A percentile compares a stretch with the other conserved stretches of the same genome.
phyloP scores from a whole-genome alignment of 176 grass and related monocot species.

The Olyra latifolia region DNA sequence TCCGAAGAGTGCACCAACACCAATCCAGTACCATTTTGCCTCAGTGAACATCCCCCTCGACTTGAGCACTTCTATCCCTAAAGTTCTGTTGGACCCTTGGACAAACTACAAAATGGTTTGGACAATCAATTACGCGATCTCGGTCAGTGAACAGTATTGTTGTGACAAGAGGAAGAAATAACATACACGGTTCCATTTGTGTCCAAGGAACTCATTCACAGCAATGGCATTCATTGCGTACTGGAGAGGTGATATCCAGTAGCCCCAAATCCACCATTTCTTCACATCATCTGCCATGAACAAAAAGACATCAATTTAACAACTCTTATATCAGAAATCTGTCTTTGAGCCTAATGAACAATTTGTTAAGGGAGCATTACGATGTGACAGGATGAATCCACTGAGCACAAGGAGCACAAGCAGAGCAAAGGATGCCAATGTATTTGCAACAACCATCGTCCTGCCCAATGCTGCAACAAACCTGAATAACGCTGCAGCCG shows the following conservation, averaged over 20 bases:
- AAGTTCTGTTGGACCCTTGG: constrained; percentile 15
- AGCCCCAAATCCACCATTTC: constrained; percentile 77
- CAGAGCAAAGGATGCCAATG: constrained; percentile 53
- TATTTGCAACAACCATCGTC: constrained; percentile 64
- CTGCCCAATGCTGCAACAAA: constrained; percentile 57
- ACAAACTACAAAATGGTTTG: constrained; percentile 34
- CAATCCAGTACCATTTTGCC: constrained; percentile 76
- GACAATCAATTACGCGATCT: neutral
- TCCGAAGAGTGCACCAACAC: constrained; percentile 51
- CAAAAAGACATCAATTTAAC: constrained; percentile 15
- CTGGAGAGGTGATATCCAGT: constrained; percentile 70
- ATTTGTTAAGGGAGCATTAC: constrained; percentile 33
- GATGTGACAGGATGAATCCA: constrained; percentile 61
- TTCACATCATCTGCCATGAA: constrained; percentile 58
- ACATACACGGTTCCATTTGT: constrained; percentile 54
- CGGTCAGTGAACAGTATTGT: neutral
- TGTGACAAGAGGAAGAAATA: neutral
- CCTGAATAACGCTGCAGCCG: constrained; percentile 57
- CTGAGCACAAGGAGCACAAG: constrained; percentile 56
- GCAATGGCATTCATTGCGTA: constrained; percentile 56
- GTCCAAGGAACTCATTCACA: constrained; percentile 59
- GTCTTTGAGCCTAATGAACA: neutral
- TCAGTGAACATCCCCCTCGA: constrained; percentile 47
- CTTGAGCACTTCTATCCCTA: constrained; percentile 56
- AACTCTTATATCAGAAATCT: neutral